Base-by-base conservation (phyloP, 2,329 filamentous ascomycete species). In the Monilinia fructigena region DNA sequence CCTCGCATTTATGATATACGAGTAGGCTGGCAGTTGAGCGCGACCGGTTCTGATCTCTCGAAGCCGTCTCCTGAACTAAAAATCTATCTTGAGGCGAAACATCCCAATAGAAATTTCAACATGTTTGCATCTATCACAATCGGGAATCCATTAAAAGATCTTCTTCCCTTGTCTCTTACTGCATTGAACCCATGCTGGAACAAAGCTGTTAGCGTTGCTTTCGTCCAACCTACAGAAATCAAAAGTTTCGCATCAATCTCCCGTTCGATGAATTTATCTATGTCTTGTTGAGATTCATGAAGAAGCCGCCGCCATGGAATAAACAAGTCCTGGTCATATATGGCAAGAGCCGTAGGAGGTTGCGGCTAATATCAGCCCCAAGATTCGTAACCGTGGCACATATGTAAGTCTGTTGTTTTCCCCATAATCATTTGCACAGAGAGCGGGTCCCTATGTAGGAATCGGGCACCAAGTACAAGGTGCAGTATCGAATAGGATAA, bases 61-160 rank as follows among this genome's bases (percentile, higher is more conserved):
- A 20, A 64, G 42, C 11, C 58, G 52, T n/a, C 53, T 23, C 8
- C 62, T 56, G 20, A 64, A 64, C 1, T 64, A 42, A 20, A 64
- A 26, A 35, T 64, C 53, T 4, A 56, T 56, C 20, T 56, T 35
- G 8, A 64, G 7, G 10, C 38, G 38, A 38, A 12, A 14, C 38
- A 55, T 45, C 3, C 26, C 38, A 12, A 50, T 14, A 0, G 2
- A 7, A 4, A 63, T 1, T 40, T 2, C 7, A 4, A 35, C 2
- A n/a, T 48, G 28, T 4, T n/a, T 14, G 16, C 62, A 64, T 28
- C 53, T 56, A 6, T 64, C 28, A 50, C 28, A 64, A 26, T 26
- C 2, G 10, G 53, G 5, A 64, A 64, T 2, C 45, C 45, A 61
- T 55, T 20, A 1, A 58, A 23, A 11, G 53, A 16, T 38, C 62